Evolutionary conservation across 1,284 basidiomycete genomes (phyloP).

Genomic region (Puccinia triticina): DNA sequence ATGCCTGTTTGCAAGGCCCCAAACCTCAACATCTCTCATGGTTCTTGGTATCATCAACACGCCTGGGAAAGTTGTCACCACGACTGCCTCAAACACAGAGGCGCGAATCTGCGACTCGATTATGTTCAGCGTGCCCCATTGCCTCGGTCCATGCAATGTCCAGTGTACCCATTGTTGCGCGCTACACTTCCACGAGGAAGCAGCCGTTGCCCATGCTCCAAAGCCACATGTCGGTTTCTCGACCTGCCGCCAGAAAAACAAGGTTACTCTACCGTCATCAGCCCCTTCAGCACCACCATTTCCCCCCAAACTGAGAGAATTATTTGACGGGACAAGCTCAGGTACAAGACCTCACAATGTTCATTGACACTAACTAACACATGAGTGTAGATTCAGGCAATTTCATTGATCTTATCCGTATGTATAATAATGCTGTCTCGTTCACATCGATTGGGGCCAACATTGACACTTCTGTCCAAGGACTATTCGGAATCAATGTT

Average conservation of each 20-base stretch:
- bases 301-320: not conserved
- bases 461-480: not conserved
- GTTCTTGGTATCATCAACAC: too few species aligned
- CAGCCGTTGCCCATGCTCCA: not conserved
- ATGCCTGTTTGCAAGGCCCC: too few species aligned
- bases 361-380: not conserved
- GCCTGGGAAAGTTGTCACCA: too few species aligned
- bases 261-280: not conserved
- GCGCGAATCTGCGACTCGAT: too few species aligned
- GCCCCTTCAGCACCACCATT: not conserved
- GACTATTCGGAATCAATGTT: not conserved
- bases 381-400: not conserved
- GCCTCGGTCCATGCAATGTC: not conserved
- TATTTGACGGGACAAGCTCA: not conserved
- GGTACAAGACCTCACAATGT: not conserved
- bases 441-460: not conserved
- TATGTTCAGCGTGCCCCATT: not conserved
- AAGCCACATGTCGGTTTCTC: not conserved
- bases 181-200: not conserved
- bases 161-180: not conserved
- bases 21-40: too few species aligned
- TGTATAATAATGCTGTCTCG: not conserved
- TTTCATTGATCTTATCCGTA: not conserved
- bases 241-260: not conserved
- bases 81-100: too few species aligned